Conservation (phyloP, 2,329 filamentous ascomycete species). For the Scortechinia acanthostroma region DNA sequence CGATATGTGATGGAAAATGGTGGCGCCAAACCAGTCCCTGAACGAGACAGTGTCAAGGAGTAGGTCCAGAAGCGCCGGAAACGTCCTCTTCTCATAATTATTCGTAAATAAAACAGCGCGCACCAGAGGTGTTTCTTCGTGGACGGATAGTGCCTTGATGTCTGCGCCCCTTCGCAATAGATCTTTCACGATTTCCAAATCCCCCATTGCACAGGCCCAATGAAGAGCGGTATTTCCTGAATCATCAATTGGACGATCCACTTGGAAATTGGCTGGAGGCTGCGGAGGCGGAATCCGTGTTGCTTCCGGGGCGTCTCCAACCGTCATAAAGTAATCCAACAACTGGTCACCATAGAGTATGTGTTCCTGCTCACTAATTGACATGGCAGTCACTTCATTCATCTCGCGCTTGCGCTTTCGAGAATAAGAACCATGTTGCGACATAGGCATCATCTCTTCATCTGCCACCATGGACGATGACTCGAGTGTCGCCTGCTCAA, state of each 20-base stretch:
- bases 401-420: background rate
- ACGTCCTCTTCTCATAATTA: constrained; percentile 58
- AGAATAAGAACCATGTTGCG: background rate
- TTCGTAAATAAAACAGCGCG: constrained; percentile 62
- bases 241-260: background rate
- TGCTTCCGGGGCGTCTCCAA: background rate
- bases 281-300: background rate
- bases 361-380: background rate
- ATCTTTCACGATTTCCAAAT: background rate
- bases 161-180: background rate
- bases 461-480: background rate
- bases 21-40: constrained; percentile 56
- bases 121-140: constrained; percentile 54
- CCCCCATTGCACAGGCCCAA: constrained; percentile 1
- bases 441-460: background rate
- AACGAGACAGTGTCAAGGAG: constrained; percentile 49
- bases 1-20: constrained; percentile 60
- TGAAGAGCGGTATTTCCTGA: background rate
- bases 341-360: background rate
- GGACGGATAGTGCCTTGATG: constrained; percentile 5
- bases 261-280: constrained; percentile 1
- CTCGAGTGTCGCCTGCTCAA: background rate
- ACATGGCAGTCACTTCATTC: background rate
- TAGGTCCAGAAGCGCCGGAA: constrained; percentile 47
- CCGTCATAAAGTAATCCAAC: constrained; percentile 1